A percentile compares a stretch with the other conserved stretches of the same genome.
Conservation (phyloP, 1,139 yeast species). For the Meyerozyma guilliermondii region DNA sequence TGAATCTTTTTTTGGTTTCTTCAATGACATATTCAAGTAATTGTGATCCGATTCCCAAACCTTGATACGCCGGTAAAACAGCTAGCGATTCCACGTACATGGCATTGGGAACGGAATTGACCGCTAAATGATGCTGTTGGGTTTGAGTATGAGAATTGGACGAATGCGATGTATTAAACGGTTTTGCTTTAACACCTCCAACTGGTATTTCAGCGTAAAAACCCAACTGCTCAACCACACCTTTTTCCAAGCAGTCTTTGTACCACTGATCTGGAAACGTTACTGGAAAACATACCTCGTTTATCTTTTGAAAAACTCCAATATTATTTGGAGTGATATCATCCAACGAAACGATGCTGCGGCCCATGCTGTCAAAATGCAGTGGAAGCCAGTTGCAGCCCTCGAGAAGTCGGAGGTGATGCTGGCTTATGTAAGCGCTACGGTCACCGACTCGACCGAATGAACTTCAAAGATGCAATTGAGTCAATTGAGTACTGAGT, state of each 20-base stretch:
- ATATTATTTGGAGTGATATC: constrained; percentile 52
- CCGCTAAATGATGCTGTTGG: constrained; percentile 17
- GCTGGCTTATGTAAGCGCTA: not conserved
- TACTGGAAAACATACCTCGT: constrained; percentile 38
- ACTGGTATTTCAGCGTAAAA: constrained; percentile 65
- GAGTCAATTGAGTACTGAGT: too few relatives aligned
- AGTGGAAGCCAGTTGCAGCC: not conserved
- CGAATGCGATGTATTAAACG: constrained; percentile 27
- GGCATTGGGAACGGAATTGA: constrained; percentile 42
- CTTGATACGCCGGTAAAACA: constrained; percentile 57
- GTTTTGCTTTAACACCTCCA: constrained; percentile 58
- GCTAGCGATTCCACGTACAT: constrained; percentile 65
- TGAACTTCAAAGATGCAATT: too few relatives aligned
- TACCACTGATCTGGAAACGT: constrained; percentile 44
- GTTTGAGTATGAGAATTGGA: constrained; percentile 19
- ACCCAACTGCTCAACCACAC: constrained; percentile 39
- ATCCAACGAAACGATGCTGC: constrained; percentile 46
- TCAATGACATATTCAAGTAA: constrained; percentile 52
- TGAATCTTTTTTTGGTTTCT: constrained; percentile 46
- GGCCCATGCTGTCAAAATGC: constrained; percentile 13
- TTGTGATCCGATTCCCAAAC: constrained; percentile 56
- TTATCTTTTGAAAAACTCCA: constrained; percentile 48
- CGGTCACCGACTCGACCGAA: too few relatives aligned
- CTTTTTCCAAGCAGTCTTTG: constrained; percentile 29
- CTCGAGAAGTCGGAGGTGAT: not conserved